A percentile compares a stretch with the other conserved stretches of the same genome.
Evolutionary conservation across 2,329 filamentous ascomycete species (phyloP).

Genomic region (Aspergillus aculeatinus): DNA sequence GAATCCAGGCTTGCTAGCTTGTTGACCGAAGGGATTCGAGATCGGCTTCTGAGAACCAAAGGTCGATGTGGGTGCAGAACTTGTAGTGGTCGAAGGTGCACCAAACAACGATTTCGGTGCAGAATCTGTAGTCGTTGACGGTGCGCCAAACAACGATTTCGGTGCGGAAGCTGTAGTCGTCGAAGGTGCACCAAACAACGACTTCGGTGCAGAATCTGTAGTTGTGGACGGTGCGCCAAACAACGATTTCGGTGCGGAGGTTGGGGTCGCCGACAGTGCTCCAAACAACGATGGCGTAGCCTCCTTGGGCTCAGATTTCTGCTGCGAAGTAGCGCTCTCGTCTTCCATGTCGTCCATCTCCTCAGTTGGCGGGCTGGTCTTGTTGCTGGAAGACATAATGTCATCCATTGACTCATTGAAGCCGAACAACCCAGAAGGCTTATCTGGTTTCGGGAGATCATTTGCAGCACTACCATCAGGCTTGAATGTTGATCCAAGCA

Average conservation of each 20-base stretch:
- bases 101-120: slow-evolving; percentile 26
- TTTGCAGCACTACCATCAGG: slow-evolving; percentile 41
- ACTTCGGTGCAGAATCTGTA: background rate
- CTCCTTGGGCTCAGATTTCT: slow-evolving; percentile 25
- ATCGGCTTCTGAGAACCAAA: background rate
- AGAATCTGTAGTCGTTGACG: background rate
- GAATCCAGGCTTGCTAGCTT: slow-evolving; percentile 33
- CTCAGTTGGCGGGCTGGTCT: slow-evolving; percentile 34
- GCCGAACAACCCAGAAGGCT: slow-evolving; percentile 37
- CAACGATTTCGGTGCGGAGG: slow-evolving; percentile 28
- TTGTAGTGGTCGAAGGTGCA: slow-evolving; percentile 20
- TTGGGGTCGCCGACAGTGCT: slow-evolving; percentile 21
- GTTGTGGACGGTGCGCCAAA: slow-evolving; percentile 5
- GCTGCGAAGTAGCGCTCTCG: slow-evolving; percentile 19
- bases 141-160: background rate
- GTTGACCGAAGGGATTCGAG: slow-evolving; percentile 19
- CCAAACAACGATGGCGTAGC: slow-evolving; percentile 28
- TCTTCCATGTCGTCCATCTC: slow-evolving; percentile 41
- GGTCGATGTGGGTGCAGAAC: background rate
- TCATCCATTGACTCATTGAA: slow-evolving; percentile 42
- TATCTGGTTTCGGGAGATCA: slow-evolving; percentile 42
- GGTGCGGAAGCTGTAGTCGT: slow-evolving; percentile 2
- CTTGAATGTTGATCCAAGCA: slow-evolving; percentile 47
- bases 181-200: slow-evolving; percentile 3
- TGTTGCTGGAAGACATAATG: slow-evolving; percentile 37